Evolutionary conservation across 805 yeast genomes (phyloP), one percentile per base, ranked within the genome.

Genomic region (Suhomyces tanzawaensis): DNA sequence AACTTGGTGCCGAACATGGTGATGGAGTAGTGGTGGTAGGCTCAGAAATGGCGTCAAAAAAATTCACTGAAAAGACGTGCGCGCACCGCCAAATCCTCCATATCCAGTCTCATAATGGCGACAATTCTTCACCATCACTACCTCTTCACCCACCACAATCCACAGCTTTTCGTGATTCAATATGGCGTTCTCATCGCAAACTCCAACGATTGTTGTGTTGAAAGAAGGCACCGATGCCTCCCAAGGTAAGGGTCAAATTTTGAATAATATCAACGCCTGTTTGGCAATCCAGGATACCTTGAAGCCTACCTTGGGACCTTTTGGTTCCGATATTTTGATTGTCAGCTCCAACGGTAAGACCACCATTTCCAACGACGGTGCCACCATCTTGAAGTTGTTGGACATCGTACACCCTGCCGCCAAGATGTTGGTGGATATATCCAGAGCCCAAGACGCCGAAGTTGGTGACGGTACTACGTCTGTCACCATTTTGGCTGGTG

Each of bases 381-480:
- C 99, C 28, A 93, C 99, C 2, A 91, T 93, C 52, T 71, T 93
- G 60, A 87, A 84, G 58, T 72, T 93, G 40, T 68, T 93, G 49
- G 99, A 93, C 57, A 95, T 93, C 39, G 96, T 93, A 18, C 99
- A 93, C 56, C 99, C 99, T 7, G 99, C 99, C 8, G 99, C 99
- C 9, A 89, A 88, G 62, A 90, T 91, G 43, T 70, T 91, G 49
- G 99, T 91, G 37, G 95, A 91, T 59, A 85, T 91, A 41, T 85
- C 96, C 13, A 83, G 95, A 60, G 89, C 95, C 3, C 99, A 91
- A 68, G 99, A 91, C 60, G 95, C 95, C 43, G 98, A 91, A 63
- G 96, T 93, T 47, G 99, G 99, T 43, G 99, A 91, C 66, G 99
- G 99, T 49, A 91, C 99, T 30, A 91, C 99, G 1, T 84, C 96